Evolutionary conservation across 2,329 filamentous ascomycete species (phyloP).

Genomic region (Ceratocystiopsis minuta): DNA sequence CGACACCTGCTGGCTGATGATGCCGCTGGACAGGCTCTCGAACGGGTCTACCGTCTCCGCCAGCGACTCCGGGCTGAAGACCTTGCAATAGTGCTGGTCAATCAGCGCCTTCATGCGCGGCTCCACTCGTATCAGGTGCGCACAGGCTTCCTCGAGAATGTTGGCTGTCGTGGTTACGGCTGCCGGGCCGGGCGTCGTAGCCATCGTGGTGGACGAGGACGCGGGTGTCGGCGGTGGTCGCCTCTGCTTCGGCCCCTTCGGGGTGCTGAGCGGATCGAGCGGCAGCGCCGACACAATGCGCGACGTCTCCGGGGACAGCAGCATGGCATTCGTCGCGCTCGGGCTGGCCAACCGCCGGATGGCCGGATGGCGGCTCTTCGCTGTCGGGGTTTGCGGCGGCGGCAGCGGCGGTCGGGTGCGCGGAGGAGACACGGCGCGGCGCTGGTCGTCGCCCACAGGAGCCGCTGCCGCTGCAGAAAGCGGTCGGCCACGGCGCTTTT

Average conservation of each 20-base stretch:
- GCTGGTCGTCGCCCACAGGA: background rate
- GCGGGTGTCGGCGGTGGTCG: too few species aligned
- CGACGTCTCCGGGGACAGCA: conserved; percentile 55
- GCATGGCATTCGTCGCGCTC: conserved; percentile 46
- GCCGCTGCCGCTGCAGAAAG: background rate
- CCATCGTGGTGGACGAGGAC: background rate
- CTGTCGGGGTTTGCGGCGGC: too few species aligned
- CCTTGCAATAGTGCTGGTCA: conserved; percentile 53
- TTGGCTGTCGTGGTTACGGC: conserved; percentile 42
- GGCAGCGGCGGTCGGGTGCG: too few species aligned
- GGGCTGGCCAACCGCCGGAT: conserved; percentile 43
- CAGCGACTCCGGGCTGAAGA: conserved; percentile 71
- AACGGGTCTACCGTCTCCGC: conserved; percentile 80
- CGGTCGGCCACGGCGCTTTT: conserved; percentile 11
- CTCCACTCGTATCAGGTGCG: conserved; percentile 57
- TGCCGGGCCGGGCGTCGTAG: background rate
- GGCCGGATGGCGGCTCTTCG: conserved; percentile 13
- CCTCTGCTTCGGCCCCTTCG: conserved; percentile 7
- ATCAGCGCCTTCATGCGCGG: conserved; percentile 53
- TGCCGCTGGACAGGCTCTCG: conserved; percentile 61
- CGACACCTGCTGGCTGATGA: conserved; percentile 93
- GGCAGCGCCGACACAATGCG: conserved; percentile 32
- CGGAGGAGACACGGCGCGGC: too few species aligned
- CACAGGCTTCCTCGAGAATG: conserved; percentile 56
- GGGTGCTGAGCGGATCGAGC: conserved; percentile 26